A percentile compares a stretch with the other conserved stretches of the same genome.
These are phyloP conservation scores for Flaveria floridana DNA, from an alignment of 140 eudicot species.

Conservation along the genomic window DNA sequence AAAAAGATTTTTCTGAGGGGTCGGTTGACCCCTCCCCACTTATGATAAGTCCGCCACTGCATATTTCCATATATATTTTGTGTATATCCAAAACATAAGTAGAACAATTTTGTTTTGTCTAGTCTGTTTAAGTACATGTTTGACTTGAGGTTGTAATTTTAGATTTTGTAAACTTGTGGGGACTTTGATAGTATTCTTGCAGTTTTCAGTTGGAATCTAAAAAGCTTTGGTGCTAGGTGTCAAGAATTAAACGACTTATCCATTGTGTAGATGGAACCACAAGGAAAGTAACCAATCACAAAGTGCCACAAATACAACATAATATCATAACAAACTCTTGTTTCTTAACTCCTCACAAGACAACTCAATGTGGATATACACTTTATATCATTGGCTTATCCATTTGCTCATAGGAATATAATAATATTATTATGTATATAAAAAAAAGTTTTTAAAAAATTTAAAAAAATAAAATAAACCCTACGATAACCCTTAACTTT, in stretches of 20 bases:
- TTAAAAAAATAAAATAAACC: too few relatives aligned
- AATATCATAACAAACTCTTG: slow-evolving; percentile 46
- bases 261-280: slow-evolving; percentile 21
- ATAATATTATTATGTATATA: not conserved
- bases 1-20: too few relatives aligned
- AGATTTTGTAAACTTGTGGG: slow-evolving; percentile 1
- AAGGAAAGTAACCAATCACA: slow-evolving; percentile 25
- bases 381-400: slow-evolving; percentile 35
- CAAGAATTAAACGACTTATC: slow-evolving; percentile 20
- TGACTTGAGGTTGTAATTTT: not conserved
- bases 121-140: slow-evolving; percentile 1
- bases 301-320: slow-evolving; percentile 43
- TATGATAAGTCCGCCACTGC: too few relatives aligned
- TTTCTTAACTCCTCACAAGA: slow-evolving; percentile 32
- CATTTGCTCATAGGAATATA: slow-evolving; percentile 6
- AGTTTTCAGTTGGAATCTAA: slow-evolving; percentile 27
- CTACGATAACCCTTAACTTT: too few relatives aligned
- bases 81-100: too few relatives aligned
- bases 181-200: slow-evolving; percentile 9
- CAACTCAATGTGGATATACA: slow-evolving; percentile 34
- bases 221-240: slow-evolving; percentile 37
- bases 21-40: too few relatives aligned
- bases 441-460: too few relatives aligned
- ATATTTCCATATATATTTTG: too few relatives aligned
- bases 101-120: not conserved